Evolutionary conservation across 805 yeast genomes (phyloP), one percentile per base, ranked within the genome.

Genomic region (Candida endomychidarum): DNA sequence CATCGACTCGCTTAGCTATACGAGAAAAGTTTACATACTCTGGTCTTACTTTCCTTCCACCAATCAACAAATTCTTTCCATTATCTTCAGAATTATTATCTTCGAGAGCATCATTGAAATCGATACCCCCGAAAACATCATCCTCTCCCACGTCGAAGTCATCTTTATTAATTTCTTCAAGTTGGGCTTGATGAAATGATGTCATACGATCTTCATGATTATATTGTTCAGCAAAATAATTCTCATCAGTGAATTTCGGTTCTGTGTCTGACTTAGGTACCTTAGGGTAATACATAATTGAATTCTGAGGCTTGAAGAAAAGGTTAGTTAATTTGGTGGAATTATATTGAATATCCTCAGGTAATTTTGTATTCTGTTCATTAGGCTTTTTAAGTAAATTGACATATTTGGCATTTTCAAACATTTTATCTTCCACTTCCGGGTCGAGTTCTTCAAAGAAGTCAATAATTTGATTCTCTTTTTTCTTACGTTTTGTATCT

Each of bases 281-380:
- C 15, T 47, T 46, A 8, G 52, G 47, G 36, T 42, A 48, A 30
- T 41, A 41, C 16, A 46, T 48, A 46, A 45, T 56, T 15, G 49
- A 29, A 11, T 42, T 41, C 18, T 48, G 44, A 2, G 96, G 95
- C 56, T 85, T 86, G 33, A 82, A 63, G 54, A 86, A 86, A 23
- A 87, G 66, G 41, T 74, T 75, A 7, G 85, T 75, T 41, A 91
- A 71, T 42, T 78, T 74, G 36, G 77, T 77, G 0, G 96, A 80
- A 5, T 83, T 75, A 59, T 85, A 87, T 46, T 76, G 81, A 46
- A 77, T 68, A 57, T 87, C 96, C 48, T 80, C 82, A 0, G 96
- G 96, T 6, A 87, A 62, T 31, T 79, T 56, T 51, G 77, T 74
- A 35, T 67, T 46, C 32, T 18, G 37, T 12, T 23, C 40, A 3